phyloP scores from a whole-genome alignment of 305 asterid species.

The Fraxinus latifolia region DNA sequence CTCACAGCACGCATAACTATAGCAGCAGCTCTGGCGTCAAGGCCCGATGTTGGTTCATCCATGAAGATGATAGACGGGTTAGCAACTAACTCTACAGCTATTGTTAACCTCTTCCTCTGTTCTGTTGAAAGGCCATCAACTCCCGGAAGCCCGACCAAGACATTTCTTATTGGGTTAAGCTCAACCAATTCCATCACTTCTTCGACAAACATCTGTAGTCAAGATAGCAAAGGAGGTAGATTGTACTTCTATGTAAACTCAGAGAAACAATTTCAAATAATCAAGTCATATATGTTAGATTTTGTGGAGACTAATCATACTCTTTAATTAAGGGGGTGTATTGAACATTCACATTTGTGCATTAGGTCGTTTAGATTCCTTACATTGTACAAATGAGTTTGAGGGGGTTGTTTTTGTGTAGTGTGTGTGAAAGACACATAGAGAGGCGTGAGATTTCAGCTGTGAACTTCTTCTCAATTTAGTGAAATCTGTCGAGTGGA shows the following conservation, averaged over 20 bases:
- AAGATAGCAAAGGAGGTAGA: not conserved
- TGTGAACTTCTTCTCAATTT: not conserved
- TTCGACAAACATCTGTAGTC: slow-evolving; percentile 44
- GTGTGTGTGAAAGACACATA: not conserved
- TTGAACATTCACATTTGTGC: not conserved
- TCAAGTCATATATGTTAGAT: not conserved
- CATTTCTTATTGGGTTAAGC: slow-evolving; percentile 36
- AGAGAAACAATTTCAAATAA: not conserved
- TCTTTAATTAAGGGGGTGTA: not conserved
- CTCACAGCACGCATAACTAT: slow-evolving; percentile 46
- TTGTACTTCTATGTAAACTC: not conserved
- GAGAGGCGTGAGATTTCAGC: not conserved
- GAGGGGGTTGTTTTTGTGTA: not conserved
- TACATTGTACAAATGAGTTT: not conserved
- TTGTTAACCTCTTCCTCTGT: slow-evolving; percentile 50
- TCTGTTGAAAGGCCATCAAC: slow-evolving; percentile 52
- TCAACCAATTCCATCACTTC: slow-evolving; percentile 49
- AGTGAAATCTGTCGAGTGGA: not conserved
- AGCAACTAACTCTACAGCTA: slow-evolving; percentile 49
- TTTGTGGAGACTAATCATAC: not conserved
- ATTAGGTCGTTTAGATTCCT: not conserved
- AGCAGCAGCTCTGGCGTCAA: slow-evolving; percentile 58
- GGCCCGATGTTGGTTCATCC: slow-evolving; percentile 57
- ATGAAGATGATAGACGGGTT: slow-evolving; percentile 52
- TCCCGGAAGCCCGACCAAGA: slow-evolving; percentile 44